Percentiles rank a stretch among this genome's conserved stretches.
These are phyloP conservation scores for Carex littledalei DNA, from an alignment of 176 grass and related monocot species.

Conservation along the genomic window DNA sequence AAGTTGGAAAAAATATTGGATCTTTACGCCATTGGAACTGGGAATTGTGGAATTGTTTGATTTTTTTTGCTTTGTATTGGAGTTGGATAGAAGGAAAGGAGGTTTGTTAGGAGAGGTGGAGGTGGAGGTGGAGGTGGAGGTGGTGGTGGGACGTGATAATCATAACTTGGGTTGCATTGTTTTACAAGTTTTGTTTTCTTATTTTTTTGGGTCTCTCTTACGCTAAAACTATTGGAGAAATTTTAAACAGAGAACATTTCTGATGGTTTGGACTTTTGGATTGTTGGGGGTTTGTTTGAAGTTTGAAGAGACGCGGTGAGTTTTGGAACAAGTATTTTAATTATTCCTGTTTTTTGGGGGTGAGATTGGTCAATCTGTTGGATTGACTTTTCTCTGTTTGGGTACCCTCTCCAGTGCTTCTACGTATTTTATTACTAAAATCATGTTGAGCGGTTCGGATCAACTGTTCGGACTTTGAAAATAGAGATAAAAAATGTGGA, in stretches of 20 bases:
- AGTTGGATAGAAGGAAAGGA: conserved; percentile 95
- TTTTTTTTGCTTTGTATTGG: conserved; percentile 32
- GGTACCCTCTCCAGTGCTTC: not conserved
- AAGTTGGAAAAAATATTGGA: conserved; percentile 8
- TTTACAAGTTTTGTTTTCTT: conserved; percentile 19
- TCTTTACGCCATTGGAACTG: conserved; percentile 29
- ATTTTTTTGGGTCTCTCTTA: not conserved
- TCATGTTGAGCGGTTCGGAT: too few relatives aligned
- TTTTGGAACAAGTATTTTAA: not conserved
- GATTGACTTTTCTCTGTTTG: not conserved
- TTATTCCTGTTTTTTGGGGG: not conserved
- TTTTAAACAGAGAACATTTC: not conserved
- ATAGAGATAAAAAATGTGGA: too few relatives aligned
- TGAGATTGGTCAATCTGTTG: not conserved
- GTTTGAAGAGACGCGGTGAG: not conserved
- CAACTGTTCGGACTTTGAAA: too few relatives aligned
- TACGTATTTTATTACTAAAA: too few relatives aligned
- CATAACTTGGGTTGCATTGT: conserved; percentile 23
- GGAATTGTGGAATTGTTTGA: conserved; percentile 15
- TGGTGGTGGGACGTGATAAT: conserved; percentile 31
- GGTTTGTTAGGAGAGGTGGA: conserved; percentile 25
- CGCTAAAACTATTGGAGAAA: not conserved
- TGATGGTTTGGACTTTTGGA: not conserved
- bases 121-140: conserved; percentile 21
- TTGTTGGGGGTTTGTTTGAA: not conserved